Percentiles rank a stretch among this genome's conserved stretches.
phyloP scores from a whole-genome alignment of 148 eudicot genomes.

The Vaccinium corymbosum region DNA sequence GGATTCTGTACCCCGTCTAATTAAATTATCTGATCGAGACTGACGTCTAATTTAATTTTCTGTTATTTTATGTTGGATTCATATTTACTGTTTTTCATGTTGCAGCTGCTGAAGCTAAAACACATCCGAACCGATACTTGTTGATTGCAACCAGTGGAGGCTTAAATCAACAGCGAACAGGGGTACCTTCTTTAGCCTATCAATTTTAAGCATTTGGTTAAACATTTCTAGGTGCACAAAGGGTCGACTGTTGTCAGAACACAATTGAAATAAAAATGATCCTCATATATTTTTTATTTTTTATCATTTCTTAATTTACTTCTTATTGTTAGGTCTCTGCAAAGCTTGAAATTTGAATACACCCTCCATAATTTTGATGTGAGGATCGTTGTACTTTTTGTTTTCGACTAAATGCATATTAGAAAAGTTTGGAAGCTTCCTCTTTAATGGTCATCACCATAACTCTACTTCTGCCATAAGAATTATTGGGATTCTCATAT shows the following conservation, averaged over 20 bases:
- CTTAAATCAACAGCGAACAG: slow-evolving; percentile 89
- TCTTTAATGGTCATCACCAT: background rate
- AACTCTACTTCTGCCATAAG: background rate
- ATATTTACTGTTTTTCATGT: slow-evolving; percentile 10
- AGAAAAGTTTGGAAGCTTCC: background rate
- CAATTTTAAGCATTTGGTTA: background rate
- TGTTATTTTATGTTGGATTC: background rate
- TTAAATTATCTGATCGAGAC: background rate
- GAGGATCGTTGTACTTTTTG: background rate
- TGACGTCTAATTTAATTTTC: background rate
- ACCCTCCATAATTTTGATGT: background rate
- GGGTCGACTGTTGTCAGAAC: background rate
- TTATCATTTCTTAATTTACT: background rate
- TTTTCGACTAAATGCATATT: background rate
- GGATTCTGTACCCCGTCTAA: background rate
- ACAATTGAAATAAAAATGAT: background rate
- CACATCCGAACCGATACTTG: slow-evolving; percentile 55
- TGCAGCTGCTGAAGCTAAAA: slow-evolving; percentile 60
- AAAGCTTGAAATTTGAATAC: background rate
- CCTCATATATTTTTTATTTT: background rate
- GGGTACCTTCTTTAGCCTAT: slow-evolving; percentile 47
- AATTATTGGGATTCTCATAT: background rate
- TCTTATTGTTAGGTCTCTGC: background rate
- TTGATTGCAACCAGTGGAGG: slow-evolving; percentile 92
- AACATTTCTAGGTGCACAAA: background rate